Base-by-base conservation (phyloP, 1,139 yeast species). In the Suzukiozyma palmioleophila region DNA sequence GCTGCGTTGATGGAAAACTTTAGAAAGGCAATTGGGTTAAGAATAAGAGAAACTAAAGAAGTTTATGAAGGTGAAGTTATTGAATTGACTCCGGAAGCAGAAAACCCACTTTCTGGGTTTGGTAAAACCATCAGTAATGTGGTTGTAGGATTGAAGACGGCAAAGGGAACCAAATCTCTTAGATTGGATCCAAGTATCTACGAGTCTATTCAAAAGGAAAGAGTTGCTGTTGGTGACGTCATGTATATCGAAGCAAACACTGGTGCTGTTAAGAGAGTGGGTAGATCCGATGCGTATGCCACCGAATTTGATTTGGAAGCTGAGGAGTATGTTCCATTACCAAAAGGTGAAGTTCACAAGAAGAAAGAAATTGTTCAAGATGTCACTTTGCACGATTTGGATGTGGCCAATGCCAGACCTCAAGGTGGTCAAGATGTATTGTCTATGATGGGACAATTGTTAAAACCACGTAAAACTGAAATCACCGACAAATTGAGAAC, bases 371-470 rank as follows among this genome's bases (percentile, higher is more conserved):
- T 92, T 52, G 96, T 94, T 14, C 99, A 92, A 64, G 98, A 92
- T 57, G 96, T 92, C 35, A 88, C 98, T 1, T 75, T 92, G 51
- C 97, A 94, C 59, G 99, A 92, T 59, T 72, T 92, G 57, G 99
- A 92, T 64, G 84, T 88, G 37, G 98, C 98, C 38, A 92, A 92
- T 58, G 90, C 98, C 1, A 79, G 90, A 55, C 98, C 99, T 11
- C 97, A 92, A 66, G 98, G 98, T 49, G 98, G 98, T 26, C 98
- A 94, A 66, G 98, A 92, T 59, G 95, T 94, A 38, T 76, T 92
- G 58, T 88, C 97, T 8, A 88, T 94, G 96, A 92, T 92, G 98
- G 97, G 97, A 33, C 98, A 92, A 67, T 72, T 92, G 48, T 75
- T 92, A 71, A 92, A 90, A 67, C 97, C 97, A 41, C 84, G 86